phyloP scores from a whole-genome alignment of 2,329 filamentous ascomycete species.

The Cladosporium sp. region DNA sequence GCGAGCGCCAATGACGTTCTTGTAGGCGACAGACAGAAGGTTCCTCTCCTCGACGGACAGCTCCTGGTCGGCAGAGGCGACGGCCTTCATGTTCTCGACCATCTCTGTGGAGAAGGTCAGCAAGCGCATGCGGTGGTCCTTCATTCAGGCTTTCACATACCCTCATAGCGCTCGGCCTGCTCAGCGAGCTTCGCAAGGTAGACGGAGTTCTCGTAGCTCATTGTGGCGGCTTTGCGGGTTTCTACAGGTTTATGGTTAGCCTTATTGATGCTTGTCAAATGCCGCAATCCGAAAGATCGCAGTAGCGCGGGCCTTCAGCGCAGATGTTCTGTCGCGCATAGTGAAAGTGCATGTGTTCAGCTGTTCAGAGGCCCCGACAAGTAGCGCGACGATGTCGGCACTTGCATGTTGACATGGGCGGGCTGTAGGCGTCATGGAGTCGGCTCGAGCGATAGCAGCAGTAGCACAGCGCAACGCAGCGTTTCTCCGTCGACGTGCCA shows the following conservation, averaged over 20 bases:
- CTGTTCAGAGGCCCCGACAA: not conserved
- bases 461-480: not conserved
- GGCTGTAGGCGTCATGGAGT: constrained; percentile 11
- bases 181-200: constrained; percentile 99
- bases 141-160: constrained; percentile 50
- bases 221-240: constrained; percentile 43
- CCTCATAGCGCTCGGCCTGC: constrained; percentile 99
- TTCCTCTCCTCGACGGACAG: constrained; percentile 89
- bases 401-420: constrained; percentile 6
- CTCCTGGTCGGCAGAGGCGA: constrained; percentile 74
- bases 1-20: constrained; percentile 96
- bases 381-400: not conserved
- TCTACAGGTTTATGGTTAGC: constrained; percentile 13
- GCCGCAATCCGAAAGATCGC: not conserved
- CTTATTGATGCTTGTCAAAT: not conserved
- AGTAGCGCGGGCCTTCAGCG: no score
- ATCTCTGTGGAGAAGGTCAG: constrained; percentile 67
- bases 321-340: not conserved
- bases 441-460: not conserved
- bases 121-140: not conserved
- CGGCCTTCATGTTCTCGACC: constrained; percentile 99
- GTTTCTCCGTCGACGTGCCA: not conserved
- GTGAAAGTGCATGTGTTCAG: not conserved
- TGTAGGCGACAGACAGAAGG: constrained; percentile 96
- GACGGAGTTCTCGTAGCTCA: constrained; percentile 99